Evolutionary conservation across 2,329 filamentous ascomycete species (phyloP), one percentile per base, ranked within the genome.

Genomic region (Fusarium anthophilum): DNA sequence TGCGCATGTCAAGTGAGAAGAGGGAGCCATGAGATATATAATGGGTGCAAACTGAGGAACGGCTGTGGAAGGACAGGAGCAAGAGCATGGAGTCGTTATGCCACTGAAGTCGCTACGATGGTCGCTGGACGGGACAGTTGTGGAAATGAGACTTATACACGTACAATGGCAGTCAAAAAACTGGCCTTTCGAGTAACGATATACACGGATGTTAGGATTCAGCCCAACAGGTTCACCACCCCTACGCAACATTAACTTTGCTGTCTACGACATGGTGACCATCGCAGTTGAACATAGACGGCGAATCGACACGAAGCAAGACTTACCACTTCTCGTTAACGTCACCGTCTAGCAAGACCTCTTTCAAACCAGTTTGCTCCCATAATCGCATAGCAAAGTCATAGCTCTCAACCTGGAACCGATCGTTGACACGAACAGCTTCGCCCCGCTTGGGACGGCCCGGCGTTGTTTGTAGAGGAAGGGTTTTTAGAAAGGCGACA

Each of bases 81-180:
- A 38, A 20, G 38, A 57, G 5, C 8, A n/a, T 65, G 41, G 26
- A 18, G 26, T 30, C 50, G n/a, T 37, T 53, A 37, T 15, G 18
- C n/a, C 32, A 53, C 15, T 20, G 48, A 50, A 39, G n/a, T 20
- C 8, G 20, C 35, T 37, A 22, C 14, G 24, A 30, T 22, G 24
- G 22, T 17, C 22, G 45, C 14, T 20, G 38, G 35, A 51, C 26
- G 30, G 48, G 12, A 26, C 65, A 51, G 39, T 28, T 32, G 28
- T 28, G 24, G 30, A 35, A 53, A 44, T 57, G 41, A 54, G 45
- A 20, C 39, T 32, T 55, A 47, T 47, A 47, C 24, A 77, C 92
- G 78, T 88, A 96, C 94, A 98, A 81, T 98, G 96, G 77, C 94
- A 92, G 79, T 95, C 95, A 81, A 98, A 98, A 81, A 95, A 98